A percentile compares a stretch with the other conserved stretches of the same genome.
These are phyloP conservation scores for Aspergillus ochraceus DNA, from an alignment of 2,329 filamentous ascomycete genomes.

Conservation along the genomic window DNA sequence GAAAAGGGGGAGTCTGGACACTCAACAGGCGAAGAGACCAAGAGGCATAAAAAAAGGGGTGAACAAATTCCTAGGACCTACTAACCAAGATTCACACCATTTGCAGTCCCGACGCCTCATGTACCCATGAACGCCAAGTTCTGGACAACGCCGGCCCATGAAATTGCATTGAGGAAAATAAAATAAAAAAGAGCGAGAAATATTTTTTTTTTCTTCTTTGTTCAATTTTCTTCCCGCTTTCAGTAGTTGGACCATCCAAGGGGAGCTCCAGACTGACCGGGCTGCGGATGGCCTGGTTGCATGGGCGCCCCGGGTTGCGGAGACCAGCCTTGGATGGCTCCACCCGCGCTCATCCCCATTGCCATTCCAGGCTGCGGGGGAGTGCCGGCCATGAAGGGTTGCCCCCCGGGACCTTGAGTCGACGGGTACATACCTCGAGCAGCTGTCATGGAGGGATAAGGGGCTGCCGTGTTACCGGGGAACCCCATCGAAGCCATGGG, in stretches of 20 bases:
- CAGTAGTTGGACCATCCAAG: slow-evolving; percentile 41
- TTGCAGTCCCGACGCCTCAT: slow-evolving; percentile 10
- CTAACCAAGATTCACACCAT: not conserved
- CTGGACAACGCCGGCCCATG: slow-evolving; percentile 25
- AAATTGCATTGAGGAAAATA: slow-evolving; percentile 2
- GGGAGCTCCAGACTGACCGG: slow-evolving; percentile 38
- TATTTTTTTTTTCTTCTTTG: slow-evolving; percentile 1
- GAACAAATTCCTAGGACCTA: not conserved
- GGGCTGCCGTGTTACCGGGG: slow-evolving; percentile 32
- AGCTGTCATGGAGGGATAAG: slow-evolving; percentile 35
- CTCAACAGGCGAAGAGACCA: not conserved
- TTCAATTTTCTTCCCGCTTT: not conserved
- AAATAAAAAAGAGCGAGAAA: not conserved
- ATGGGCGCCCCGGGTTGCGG: slow-evolving; percentile 34
- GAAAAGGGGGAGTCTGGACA: not conserved
- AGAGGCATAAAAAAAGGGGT: not conserved
- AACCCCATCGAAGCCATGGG: slow-evolving; percentile 39
- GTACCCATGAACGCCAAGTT: slow-evolving; percentile 22
- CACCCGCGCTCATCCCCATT: slow-evolving; percentile 36
- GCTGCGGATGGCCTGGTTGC: slow-evolving; percentile 40
- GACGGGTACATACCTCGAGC: slow-evolving; percentile 40
- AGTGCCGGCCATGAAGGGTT: slow-evolving; percentile 35
- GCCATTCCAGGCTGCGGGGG: slow-evolving; percentile 37
- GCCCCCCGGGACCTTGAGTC: slow-evolving; percentile 33
- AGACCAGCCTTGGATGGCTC: slow-evolving; percentile 40